Base-by-base conservation (phyloP, 352 stramenopile genomes). In the Globisporangium takayamanum region DNA sequence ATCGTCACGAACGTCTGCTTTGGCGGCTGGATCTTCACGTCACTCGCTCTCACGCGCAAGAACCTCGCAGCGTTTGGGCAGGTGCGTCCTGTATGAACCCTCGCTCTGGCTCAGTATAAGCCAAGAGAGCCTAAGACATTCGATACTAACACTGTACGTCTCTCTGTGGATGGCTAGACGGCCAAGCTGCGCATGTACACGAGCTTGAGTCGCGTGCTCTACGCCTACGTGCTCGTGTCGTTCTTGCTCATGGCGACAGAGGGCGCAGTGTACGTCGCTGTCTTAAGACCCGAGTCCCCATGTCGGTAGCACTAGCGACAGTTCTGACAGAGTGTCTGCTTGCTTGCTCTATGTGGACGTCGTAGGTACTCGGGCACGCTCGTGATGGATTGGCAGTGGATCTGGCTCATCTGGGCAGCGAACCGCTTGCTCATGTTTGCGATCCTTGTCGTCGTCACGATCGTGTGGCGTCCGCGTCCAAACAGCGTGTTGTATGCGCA, bases 21-120 rank as follows among this genome's bases (percentile, higher is more conserved):
- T 72, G 80, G 72, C 16, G 80, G 80, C 0, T 95, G 86, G 86
- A 95, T 95, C 55, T 95, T 92, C 65, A 67, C 80, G 51, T 93
- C 86, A 3, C 64, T 95, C 10, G 64, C 78, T 18, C 65, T 94
- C 12, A 94, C 86, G 12, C 75, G 78, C 37, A 88, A 87, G 65
- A 93, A 91, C 26, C 73, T 95, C n/a, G 74, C 70, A 7, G 74
- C 72, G 4, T 94, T 89, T 56, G 80, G 82, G 11, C 86, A 95
- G 74, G 80, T 89, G 54, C 3, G 56, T 56, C 8, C 6, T 39
- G 5, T 36, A 5, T 39, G 6, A 39, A 7, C 33, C 7, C 33
- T 12, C 33, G 5, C 33, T 39, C 33, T 14, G 8, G 5, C 5
- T 39, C 33, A 39, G 33, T 39, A 39, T 7, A 36, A 5, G 11